phyloP scores from a whole-genome alignment of 805 yeast species.

The Yarrowia yakushimensis region DNA sequence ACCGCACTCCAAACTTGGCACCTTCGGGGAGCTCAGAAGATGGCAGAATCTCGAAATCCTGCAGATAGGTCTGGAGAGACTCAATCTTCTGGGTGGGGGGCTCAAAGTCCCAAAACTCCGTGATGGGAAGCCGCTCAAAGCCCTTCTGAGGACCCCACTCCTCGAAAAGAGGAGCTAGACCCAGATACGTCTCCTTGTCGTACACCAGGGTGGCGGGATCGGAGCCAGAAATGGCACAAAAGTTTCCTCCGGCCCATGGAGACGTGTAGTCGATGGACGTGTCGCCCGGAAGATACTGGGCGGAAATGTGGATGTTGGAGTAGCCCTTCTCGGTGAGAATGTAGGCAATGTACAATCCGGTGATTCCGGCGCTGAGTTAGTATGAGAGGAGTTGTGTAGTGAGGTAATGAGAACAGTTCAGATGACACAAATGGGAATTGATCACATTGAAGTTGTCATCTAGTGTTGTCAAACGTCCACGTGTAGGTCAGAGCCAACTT shows the following conservation, averaged over 20 bases:
- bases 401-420: too few species aligned
- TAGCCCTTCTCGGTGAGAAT: slow-evolving; percentile 46
- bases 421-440: too few species aligned
- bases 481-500: too few species aligned
- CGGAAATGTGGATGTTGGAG: slow-evolving; percentile 52
- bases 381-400: not conserved
- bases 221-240: slow-evolving; percentile 57
- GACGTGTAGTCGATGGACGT: slow-evolving; percentile 69
- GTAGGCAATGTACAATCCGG: slow-evolving; percentile 62
- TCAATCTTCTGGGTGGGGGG: slow-evolving; percentile 40
- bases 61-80: slow-evolving; percentile 49
- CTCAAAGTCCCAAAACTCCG: slow-evolving; percentile 53
- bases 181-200: slow-evolving; percentile 56
- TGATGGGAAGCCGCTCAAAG: slow-evolving; percentile 51
- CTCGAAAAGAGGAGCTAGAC: slow-evolving; percentile 44
- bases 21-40: slow-evolving; percentile 48
- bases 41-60: slow-evolving; percentile 45
- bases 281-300: slow-evolving; percentile 74
- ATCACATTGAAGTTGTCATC: too few species aligned
- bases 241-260: slow-evolving; percentile 76
- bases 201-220: slow-evolving; percentile 49
- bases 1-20: slow-evolving; percentile 52
- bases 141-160: slow-evolving; percentile 56
- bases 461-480: too few species aligned
- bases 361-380: slow-evolving; percentile 54